Conservation (phyloP, 805 yeast genomes). For the Metschnikowia similis region DNA sequence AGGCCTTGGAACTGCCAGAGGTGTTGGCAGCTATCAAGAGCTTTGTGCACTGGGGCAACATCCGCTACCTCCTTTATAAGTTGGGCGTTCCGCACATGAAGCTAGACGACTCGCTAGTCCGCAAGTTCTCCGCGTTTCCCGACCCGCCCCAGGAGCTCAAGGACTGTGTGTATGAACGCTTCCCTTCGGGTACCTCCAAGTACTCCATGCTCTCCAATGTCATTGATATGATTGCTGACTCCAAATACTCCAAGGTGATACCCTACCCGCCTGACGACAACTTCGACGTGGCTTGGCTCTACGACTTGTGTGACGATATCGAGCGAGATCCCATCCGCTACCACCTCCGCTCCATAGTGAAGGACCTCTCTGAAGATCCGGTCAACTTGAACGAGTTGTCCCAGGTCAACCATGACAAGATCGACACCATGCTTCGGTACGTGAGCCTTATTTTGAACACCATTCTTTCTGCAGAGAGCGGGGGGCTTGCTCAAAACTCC, state of each 20-base stretch:
- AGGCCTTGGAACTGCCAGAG: conserved; percentile 35
- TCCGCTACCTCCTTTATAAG: conserved; percentile 42
- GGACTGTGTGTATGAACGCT: conserved; percentile 38
- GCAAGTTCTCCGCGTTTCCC: conserved; percentile 38
- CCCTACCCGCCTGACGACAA: conserved; percentile 26
- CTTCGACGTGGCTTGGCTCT: conserved; percentile 31
- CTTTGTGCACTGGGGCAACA: conserved; percentile 54
- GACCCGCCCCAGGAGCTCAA: conserved; percentile 37
- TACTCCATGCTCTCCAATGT: conserved; percentile 40
- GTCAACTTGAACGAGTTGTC: conserved; percentile 33
- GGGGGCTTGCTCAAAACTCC: conserved; percentile 32
- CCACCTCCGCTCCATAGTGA: conserved; percentile 41
- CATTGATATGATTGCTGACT: conserved; percentile 32
- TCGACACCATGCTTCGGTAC: conserved; percentile 22
- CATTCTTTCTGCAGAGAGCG: conserved; percentile 30
- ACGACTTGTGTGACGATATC: conserved; percentile 40
- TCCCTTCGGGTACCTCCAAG: conserved; percentile 53
- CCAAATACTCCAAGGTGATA: conserved; percentile 36
- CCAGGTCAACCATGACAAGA: conserved; percentile 15
- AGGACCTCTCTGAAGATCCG: conserved; percentile 29
- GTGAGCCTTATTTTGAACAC: conserved; percentile 28
- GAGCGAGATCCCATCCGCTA: conserved; percentile 45
- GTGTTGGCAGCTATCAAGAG: conserved; percentile 47
- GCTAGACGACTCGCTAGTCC: conserved; percentile 25
- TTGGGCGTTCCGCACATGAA: conserved; percentile 37